A percentile compares a stretch with the other conserved stretches of the same genome.
Conservation (phyloP, 148 eudicot genomes). For the Vaccinium vitisidaea region DNA sequence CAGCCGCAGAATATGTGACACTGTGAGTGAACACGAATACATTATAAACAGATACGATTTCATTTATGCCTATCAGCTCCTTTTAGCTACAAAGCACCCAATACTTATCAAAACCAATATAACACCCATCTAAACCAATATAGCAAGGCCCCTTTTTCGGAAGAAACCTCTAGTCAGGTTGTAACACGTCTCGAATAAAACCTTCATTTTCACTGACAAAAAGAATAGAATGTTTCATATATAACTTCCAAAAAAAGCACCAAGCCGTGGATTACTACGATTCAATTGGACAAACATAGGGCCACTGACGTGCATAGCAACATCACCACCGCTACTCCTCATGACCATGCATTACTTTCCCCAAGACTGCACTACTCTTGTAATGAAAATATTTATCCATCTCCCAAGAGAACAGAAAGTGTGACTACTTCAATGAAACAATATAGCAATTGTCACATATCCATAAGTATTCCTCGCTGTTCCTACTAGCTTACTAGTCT, state of each 20-base stretch:
- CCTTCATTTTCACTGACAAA: not conserved
- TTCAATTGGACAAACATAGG: not conserved
- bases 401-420: not conserved
- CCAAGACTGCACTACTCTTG: not conserved
- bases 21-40: not conserved
- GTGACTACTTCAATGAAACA: not conserved
- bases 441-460: not conserved
- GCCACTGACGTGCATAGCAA: not conserved
- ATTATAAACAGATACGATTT: not conserved
- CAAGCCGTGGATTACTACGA: conserved; percentile 2
- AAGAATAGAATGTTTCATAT: no score
- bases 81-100: not conserved
- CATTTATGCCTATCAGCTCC: not conserved
- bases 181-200: not conserved
- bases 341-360: not conserved
- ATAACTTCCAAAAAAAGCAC: not conserved
- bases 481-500: no score
- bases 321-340: not conserved
- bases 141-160: not conserved
- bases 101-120: not conserved
- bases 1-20: not conserved
- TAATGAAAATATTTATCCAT: not conserved
- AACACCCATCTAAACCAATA: not conserved
- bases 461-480: not conserved
- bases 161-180: conserved; percentile 4